A percentile compares a stretch with the other conserved stretches of the same genome.
Evolutionary conservation across 176 grass and related monocot genomes (phyloP).

Genomic region (Zea luxurians): DNA sequence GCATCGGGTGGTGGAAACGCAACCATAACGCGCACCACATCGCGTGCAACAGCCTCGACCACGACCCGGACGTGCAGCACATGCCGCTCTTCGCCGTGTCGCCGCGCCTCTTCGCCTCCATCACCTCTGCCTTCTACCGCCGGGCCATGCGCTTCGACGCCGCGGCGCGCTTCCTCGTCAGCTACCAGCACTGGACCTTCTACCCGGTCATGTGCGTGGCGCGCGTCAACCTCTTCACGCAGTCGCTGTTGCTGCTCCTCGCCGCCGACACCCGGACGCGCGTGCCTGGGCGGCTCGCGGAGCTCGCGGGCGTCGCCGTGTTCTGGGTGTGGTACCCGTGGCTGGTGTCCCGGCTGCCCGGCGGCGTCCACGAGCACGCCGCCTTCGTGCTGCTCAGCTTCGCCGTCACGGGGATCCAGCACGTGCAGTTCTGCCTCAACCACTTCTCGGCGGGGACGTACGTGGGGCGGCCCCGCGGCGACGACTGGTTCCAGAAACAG

Average conservation of each 20-base stretch:
- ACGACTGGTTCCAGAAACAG: slow-evolving; percentile 98
- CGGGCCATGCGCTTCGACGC: slow-evolving; percentile 62
- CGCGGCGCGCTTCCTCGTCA: neutral
- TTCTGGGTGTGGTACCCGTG: slow-evolving; percentile 93
- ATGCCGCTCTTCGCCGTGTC: slow-evolving; percentile 89
- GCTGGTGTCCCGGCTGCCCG: slow-evolving; percentile 66
- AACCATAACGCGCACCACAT: slow-evolving; percentile 97
- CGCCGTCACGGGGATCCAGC: slow-evolving; percentile 71
- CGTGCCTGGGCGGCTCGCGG: too few relatives aligned
- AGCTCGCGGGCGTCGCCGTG: slow-evolving; percentile 22
- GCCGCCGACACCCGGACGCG: too few relatives aligned
- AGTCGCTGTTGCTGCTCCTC: too few relatives aligned
- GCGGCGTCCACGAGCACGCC: slow-evolving; percentile 48
- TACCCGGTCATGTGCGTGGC: too few relatives aligned
- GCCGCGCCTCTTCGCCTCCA: slow-evolving; percentile 36
- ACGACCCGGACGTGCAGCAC: slow-evolving; percentile 96
- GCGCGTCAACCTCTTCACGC: too few relatives aligned
- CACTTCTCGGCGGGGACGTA: slow-evolving; percentile 69
- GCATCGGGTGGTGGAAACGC: slow-evolving; percentile 94
- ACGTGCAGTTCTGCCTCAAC: slow-evolving; percentile 88
- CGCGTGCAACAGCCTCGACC: slow-evolving; percentile 92
- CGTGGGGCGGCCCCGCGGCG: slow-evolving; percentile 62
- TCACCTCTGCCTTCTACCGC: slow-evolving; percentile 49
- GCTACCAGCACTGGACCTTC: too few relatives aligned
- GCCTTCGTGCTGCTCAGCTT: slow-evolving; percentile 72